Evolutionary conservation across 805 yeast genomes (phyloP).

Genomic region (Saturnispora diversa): DNA sequence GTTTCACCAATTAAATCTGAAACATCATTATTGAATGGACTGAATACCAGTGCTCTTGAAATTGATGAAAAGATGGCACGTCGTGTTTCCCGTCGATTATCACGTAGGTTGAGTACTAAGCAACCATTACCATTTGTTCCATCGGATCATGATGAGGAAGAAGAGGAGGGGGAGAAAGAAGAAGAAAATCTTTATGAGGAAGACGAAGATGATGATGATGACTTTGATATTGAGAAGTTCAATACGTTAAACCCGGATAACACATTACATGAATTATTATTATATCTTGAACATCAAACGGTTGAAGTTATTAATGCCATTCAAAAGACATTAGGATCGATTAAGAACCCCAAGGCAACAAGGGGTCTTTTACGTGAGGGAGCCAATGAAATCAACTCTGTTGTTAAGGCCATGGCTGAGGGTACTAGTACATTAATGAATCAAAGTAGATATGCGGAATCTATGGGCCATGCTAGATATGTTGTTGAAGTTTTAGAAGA

Average conservation of each 20-base stretch:
- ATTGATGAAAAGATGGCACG: slow-evolving; percentile 13
- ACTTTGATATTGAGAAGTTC: slow-evolving; percentile 63
- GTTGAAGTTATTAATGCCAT: slow-evolving; percentile 86
- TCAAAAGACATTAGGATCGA: slow-evolving; percentile 69
- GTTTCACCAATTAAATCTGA: slow-evolving; percentile 7
- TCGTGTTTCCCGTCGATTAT: slow-evolving; percentile 12
- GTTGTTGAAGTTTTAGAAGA: slow-evolving; percentile 81
- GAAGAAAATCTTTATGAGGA: not conserved
- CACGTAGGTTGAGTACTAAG: slow-evolving; percentile 2
- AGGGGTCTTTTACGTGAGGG: slow-evolving; percentile 65
- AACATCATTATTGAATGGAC: not conserved
- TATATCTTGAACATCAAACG: slow-evolving; percentile 88
- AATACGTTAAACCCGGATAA: slow-evolving; percentile 84
- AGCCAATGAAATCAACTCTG: slow-evolving; percentile 67
- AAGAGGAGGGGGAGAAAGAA: not conserved
- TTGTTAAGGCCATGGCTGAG: slow-evolving; percentile 79
- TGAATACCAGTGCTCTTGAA: slow-evolving; percentile 10
- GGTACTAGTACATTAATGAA: slow-evolving; percentile 84
- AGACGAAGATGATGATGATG: slow-evolving; percentile 14
- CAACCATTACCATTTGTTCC: not conserved
- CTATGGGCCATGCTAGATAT: slow-evolving; percentile 87
- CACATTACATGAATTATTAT: slow-evolving; percentile 72
- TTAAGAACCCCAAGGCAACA: slow-evolving; percentile 68
- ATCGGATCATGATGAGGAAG: not conserved
- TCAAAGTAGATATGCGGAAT: slow-evolving; percentile 74